Base-by-base conservation (phyloP, 148 eudicot species). In the Rhododendron simsii region DNA sequence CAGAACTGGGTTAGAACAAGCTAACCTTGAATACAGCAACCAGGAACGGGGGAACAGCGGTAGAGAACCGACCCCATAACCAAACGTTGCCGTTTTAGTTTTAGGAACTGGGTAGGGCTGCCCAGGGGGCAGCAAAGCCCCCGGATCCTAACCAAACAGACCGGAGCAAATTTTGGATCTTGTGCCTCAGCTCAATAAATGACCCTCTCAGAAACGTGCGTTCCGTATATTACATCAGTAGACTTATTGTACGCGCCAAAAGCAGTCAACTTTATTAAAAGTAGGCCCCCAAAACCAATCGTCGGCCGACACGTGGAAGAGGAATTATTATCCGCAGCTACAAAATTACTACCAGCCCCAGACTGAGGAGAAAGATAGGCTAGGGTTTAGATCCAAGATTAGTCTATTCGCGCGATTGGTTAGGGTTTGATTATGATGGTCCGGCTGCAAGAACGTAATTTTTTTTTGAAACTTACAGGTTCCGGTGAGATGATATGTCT, bases 161-260 rank as follows among this genome's bases (percentile, higher is more conserved):
- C 0, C 1, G 8, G 35, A 39, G 74, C 1, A 61, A 61, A 61
- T 39, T 37, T 21, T 61, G 84, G 84, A 61, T 82, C 83, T 81
- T 15, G 71, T 18, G 83, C 83, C 37, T 8, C 30, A 20, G 14
- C 47, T 7, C 83, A 57, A 30, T 57, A 71, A 81, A 81, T 57
- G 45, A 81, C 6, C 47, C 37, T 30, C 45, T 63, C 69, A 63
- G 28, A 7, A 7, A 3, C 30, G 45, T 37, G 26, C 18, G 48
- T 21, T 53, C 84, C 73, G 73, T 59, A 20, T 14, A 81, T 59
- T 48, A 78, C 81, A 78, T 47, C 81, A 78, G 81, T 48, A 26
- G 51, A 7, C 28, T 1, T 47, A 59, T 82, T 35, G 74, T 82
- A 37, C 84, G 69, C 47, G 30, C 61, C 47, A 81, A 55, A 81